Conservation (phyloP, 2,329 filamentous ascomycete species). For the Trichophaea hybrida region DNA sequence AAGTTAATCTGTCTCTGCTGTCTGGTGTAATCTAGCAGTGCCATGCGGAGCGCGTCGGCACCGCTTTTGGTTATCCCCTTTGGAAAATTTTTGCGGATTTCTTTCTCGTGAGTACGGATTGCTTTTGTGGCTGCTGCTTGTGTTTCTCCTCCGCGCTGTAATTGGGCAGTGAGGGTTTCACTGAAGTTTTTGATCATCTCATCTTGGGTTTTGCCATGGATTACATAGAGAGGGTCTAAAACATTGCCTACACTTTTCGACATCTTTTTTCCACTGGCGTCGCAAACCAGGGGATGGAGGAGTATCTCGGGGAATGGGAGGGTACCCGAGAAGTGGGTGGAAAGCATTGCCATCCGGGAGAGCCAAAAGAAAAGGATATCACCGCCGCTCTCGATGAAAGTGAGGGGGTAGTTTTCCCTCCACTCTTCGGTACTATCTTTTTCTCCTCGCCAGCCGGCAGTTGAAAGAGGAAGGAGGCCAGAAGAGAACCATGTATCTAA, state of each 20-base stretch:
- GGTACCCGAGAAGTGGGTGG: constrained; percentile 22
- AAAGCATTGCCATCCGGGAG: constrained; percentile 26
- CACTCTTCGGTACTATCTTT: background rate
- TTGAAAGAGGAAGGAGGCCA: constrained; percentile 24
- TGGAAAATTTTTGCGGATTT: constrained; percentile 13
- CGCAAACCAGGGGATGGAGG: constrained; percentile 24
- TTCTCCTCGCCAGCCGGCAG: constrained; percentile 22
- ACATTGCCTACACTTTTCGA: constrained; percentile 27
- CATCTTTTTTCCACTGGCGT: constrained; percentile 24
- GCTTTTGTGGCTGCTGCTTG: constrained; percentile 7
- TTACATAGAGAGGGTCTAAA: constrained; percentile 22
- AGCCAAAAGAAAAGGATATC: constrained; percentile 27
- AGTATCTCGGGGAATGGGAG: constrained; percentile 25
- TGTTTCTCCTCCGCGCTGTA: background rate
- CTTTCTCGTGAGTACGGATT: constrained; percentile 7
- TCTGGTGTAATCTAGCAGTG: constrained; percentile 21
- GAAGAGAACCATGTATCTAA: constrained; percentile 27
- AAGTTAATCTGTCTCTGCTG: constrained; percentile 19
- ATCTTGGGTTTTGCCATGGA: constrained; percentile 20
- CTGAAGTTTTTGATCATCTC: constrained; percentile 9
- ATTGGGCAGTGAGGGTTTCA: background rate
- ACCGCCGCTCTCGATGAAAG: constrained; percentile 24
- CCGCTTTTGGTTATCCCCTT: constrained; percentile 23
- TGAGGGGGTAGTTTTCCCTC: constrained; percentile 19
- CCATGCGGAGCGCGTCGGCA: constrained; percentile 25